Evolutionary conservation across 805 yeast genomes (phyloP), one percentile per base, ranked within the genome.

Genomic region (Limtongia smithiae): DNA sequence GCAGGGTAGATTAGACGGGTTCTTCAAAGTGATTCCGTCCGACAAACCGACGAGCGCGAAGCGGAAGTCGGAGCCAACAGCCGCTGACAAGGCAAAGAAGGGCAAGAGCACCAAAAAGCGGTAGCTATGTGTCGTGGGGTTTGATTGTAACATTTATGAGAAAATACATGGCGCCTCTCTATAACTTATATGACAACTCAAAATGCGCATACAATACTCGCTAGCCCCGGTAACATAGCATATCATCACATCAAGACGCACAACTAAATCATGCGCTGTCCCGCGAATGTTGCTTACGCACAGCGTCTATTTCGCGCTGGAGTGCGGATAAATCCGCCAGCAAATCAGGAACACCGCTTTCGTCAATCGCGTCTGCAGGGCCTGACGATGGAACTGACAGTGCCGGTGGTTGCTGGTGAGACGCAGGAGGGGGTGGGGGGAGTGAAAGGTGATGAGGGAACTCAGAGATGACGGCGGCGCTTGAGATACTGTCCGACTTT

Each of bases 1-100:
- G 1, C 98, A 93, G 65, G 96, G 93, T 3, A 40, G 55, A 6
- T 24, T 54, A 11, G 97, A 93, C 64, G 94, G 96, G 1, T 93
- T 93, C 63, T 93, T 93, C 70, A 80, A 81, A 61, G 87, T 82
- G 2, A 70, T 71, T 30, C 77, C 78, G 6, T 74, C 80, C 38
- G 74, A 60, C 54, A 58, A 45, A 59, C 44, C 63, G 64, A 22
- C 36, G 20, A 21, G 31, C 25, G 60, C 68, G 15, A 60, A 59
- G 2, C 61, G 64, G 20, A 68, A 68, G 44, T 65, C 54, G 15
- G 68, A 68, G 51, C 65, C 67, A 18, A 44, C 46, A 14, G 37
- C 42, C 17, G 48, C 31, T 0, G 58, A 15, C 25, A 54, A 47
- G 37, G 37, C 41, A 18, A 60, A 54, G 48, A 57, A 41, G 37